These are phyloP conservation scores for Elaeis oleifera DNA, from an alignment of 202 grass and related monocot species.

Conservation along the genomic window DNA sequence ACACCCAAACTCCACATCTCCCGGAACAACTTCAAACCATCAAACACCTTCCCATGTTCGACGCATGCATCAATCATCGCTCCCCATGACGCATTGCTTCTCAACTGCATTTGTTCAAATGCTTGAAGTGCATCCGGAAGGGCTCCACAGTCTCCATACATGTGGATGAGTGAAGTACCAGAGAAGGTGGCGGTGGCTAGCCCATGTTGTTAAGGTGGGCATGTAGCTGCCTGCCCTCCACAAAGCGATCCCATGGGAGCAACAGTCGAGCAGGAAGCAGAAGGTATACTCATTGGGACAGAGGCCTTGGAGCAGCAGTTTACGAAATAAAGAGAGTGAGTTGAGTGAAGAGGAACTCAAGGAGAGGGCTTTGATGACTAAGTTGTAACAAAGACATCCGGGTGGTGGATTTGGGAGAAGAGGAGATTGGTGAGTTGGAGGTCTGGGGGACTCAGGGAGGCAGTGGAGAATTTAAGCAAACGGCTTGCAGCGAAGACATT, in stretches of 20 bases:
- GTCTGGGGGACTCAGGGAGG: neutral
- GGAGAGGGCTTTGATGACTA: conserved; percentile 7
- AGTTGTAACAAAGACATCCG: conserved; percentile 6
- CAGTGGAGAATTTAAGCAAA: neutral
- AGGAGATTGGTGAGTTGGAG: neutral
- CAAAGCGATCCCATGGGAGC: conserved; percentile 3
- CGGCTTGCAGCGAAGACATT: conserved; percentile 8
- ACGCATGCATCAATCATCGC: conserved; percentile 11
- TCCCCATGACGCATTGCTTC: conserved; percentile 5
- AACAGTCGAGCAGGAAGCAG: conserved; percentile 17
- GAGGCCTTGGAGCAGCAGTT: conserved; percentile 1
- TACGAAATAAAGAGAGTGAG: neutral
- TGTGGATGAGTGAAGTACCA: conserved; percentile 16
- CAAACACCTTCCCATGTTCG: neutral
- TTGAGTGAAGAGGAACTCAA: neutral
- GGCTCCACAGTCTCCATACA: conserved; percentile 13
- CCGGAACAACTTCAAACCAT: neutral
- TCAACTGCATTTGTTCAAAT: conserved; percentile 6
- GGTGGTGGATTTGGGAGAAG: conserved; percentile 10
- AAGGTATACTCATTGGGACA: conserved; percentile 11
- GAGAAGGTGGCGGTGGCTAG: neutral
- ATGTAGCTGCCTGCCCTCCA: conserved; percentile 13
- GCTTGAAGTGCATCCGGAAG: neutral
- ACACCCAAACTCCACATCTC: conserved; percentile 4
- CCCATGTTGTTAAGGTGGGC: conserved; percentile 8